Base-by-base conservation (phyloP, 1,284 basidiomycete genomes). In the Marasmius fiardii region DNA sequence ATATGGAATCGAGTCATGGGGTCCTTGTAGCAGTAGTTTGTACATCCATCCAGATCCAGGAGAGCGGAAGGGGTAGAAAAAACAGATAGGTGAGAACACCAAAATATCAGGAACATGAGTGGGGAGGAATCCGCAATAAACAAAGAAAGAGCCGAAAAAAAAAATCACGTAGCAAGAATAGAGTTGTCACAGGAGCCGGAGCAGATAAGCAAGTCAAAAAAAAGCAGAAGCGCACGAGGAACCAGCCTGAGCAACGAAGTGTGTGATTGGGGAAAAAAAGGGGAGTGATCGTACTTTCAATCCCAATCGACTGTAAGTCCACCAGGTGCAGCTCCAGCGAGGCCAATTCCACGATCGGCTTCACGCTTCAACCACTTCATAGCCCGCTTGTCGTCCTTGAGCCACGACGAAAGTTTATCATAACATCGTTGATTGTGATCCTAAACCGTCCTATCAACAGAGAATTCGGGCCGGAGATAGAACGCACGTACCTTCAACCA, bases 381-480 rank as follows among this genome's bases (percentile, higher is more conserved):
- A 4, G 93, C 92, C 18, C 89, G 82, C 67, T 88, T 85, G 70
- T 95, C 93, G 44, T 89, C 83, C 59, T 84, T 81, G 54, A 98
- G 73, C 57, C 83, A 74, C 0, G 91, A 91, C 58, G 85, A 75
- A 20, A 98, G 76, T 62, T 82, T 82, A 41, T 86, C 82, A 49
- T 82, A 76, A 64, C 87, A 96, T 56, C 76, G 80, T 66, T 84
- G 83, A 70, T 99, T 97, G 70, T 99, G 95, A 31, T 86, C 85
- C 86, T 89, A 57, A 12, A 53, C 7, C 52, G 58, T 2, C 16
- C 6, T 21, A 48, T 12, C 52, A 41, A 34, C 12, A 47, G 24
- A 26, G 48, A 55, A 43, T n/a, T n/a, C 41, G 11, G 14, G 58
- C 20, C 18, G 39, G 28, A 35, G 33, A 45, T 34, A 58, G 16